A percentile compares a stretch with the other conserved stretches of the same genome.
These are phyloP conservation scores for Eutrema salsugineum DNA, from an alignment of 441 rosid genomes.

Conservation along the genomic window DNA sequence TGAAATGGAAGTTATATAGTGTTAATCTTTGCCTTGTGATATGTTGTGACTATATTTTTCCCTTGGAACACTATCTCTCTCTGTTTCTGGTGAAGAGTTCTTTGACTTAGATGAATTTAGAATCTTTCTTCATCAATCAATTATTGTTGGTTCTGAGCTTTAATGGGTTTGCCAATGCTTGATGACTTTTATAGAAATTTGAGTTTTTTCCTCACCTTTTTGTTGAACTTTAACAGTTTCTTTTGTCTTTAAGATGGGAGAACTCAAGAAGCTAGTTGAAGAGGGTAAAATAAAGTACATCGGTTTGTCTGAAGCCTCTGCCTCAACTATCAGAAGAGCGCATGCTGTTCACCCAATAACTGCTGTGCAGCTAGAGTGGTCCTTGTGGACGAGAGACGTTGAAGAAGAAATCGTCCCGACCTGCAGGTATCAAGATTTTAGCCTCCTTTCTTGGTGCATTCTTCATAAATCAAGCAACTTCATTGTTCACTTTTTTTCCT, in stretches of 20 bases:
- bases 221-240: no score
- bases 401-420: conserved; percentile 56
- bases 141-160: no score
- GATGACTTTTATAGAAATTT: not conserved
- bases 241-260: conserved; percentile 38
- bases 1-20: not conserved
- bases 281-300: conserved; percentile 65
- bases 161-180: no score
- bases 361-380: conserved; percentile 70
- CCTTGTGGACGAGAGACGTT: conserved; percentile 64
- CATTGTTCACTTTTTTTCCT: no score
- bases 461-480: no score
- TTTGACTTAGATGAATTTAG: no score
- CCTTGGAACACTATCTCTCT: no score
- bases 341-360: conserved; percentile 71
- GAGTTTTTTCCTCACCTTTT: no score
- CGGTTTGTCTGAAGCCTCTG: conserved; percentile 65
- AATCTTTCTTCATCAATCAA: no score
- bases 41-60: no score
- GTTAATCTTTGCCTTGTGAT: not conserved
- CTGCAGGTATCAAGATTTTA: conserved; percentile 10
- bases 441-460: no score
- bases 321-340: conserved; percentile 66
- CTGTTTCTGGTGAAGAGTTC: no score
- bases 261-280: conserved; percentile 57